Percentiles rank a stretch among this genome's conserved stretches.
These are phyloP conservation scores for Chamaecyparis obtusa DNA, from an alignment of 75 land plant species.

Conservation along the genomic window DNA sequence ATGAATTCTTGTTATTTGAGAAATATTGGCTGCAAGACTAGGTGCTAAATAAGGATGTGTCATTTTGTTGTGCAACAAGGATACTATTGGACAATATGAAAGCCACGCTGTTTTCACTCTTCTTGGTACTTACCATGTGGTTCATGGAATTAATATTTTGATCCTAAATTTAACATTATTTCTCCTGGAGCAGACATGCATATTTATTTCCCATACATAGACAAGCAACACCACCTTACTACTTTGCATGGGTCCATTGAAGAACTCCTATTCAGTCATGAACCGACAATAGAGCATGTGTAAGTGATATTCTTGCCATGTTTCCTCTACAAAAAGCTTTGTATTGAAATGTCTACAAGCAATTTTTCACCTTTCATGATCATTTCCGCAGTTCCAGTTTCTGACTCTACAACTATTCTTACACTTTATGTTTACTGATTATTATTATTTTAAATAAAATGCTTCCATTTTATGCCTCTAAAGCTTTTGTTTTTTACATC, in stretches of 20 bases:
- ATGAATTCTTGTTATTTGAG: neutral
- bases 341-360: neutral
- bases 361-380: slow-evolving; percentile 5
- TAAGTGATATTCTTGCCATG: slow-evolving; percentile 16
- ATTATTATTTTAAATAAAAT: neutral
- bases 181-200: slow-evolving; percentile 67
- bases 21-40: neutral
- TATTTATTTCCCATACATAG: slow-evolving; percentile 61
- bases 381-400: neutral
- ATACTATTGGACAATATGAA: slow-evolving; percentile 68
- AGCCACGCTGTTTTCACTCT: slow-evolving; percentile 64
- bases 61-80: slow-evolving; percentile 34
- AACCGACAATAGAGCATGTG: slow-evolving; percentile 51
- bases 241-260: slow-evolving; percentile 52
- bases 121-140: slow-evolving; percentile 67
- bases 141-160: slow-evolving; percentile 72
- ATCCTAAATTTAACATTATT: slow-evolving; percentile 79
- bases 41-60: neutral
- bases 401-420: neutral
- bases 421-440: too few relatives aligned
- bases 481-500: too few relatives aligned
- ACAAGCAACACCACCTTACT: slow-evolving; percentile 46
- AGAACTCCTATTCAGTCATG: slow-evolving; percentile 42
- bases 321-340: neutral
- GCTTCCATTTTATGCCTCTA: too few relatives aligned